Evolutionary conservation across 2,329 filamentous ascomycete species (phyloP), one percentile per base, ranked within the genome.

Genomic region (Trichoderma pleuroti): DNA sequence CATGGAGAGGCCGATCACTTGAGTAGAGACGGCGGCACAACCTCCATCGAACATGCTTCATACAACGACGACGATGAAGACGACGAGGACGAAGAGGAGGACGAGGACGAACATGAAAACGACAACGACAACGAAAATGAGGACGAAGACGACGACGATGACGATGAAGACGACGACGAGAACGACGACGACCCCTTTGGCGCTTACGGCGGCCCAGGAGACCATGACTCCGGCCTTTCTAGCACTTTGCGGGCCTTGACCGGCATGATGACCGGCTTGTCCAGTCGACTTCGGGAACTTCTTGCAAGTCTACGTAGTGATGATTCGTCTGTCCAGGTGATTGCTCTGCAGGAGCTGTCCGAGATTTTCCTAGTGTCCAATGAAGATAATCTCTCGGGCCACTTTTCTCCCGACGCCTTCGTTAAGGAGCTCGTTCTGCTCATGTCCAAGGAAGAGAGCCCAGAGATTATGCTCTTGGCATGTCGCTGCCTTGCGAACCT

Each of bases 371-470:
- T 99, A 34, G 93, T 99, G 46, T 97, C 95, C 12, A 98, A 96
- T 75, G 96, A 99, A 81, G 96, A 99, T 78, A 98, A 97, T 74
- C 86, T 99, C 12, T 93, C 95, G 2, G 96, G 96, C 5, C 93
- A 98, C 77, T 98, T 99, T 80, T 93, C 93, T 1, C 93, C 96
- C 2, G 96, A 99, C 81, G 88, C 93, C 10, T 98, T 96, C 78
- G 93, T 99, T 70, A 98, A 97, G 82, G 96, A 99, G 81, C 85
- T 99, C 66, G 94, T 99, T 61, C 82, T 86, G 14, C 83, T 99
- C 75, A 98, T 99, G 96, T 93, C 93, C 77, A 93, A 97, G 70
- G 93, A 97, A 76, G 94, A 97, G 79, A 98, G 97, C 75, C 93
- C 94, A 0, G 96, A 99, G 80, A 93, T 98, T 72, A 98, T 98